Evolutionary conservation across 179 eudicot species (phyloP).

Genomic region (Gypsophila paniculata): DNA sequence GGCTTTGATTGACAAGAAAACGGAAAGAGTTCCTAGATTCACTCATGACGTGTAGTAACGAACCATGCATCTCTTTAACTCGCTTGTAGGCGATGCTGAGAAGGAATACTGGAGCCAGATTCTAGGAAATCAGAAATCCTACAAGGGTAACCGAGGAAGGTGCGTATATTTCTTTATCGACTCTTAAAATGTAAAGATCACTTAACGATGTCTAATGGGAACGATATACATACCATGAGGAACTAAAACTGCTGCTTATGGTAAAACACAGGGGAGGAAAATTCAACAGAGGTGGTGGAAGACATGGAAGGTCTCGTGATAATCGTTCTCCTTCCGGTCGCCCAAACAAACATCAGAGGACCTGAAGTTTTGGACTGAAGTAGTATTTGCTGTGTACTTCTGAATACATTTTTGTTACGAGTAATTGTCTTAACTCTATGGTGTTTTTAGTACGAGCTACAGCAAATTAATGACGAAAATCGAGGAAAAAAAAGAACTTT

Average conservation of each 20-base stretch:
- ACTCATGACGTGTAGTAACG: not conserved
- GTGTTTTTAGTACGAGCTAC: not conserved
- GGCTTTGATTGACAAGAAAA: not conserved
- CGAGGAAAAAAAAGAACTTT: not conserved
- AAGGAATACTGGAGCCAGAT: conserved; percentile 82
- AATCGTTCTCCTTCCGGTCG: conserved; percentile 46
- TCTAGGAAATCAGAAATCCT: conserved; percentile 47
- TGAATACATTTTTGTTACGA: not conserved
- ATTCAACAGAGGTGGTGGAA: conserved; percentile 58
- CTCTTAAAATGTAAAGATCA: not conserved
- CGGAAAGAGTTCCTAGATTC: not conserved
- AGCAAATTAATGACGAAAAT: not conserved
- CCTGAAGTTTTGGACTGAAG: conserved; percentile 25
- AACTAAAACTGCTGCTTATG: conserved; percentile 16
- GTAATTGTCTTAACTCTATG: not conserved
- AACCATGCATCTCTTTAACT: not conserved
- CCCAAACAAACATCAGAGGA: conserved; percentile 57
- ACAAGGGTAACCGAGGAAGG: conserved; percentile 69
- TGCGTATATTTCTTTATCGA: conserved; percentile 19
- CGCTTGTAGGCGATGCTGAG: conserved; percentile 71
- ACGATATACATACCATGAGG: no score
- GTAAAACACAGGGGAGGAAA: conserved; percentile 62
- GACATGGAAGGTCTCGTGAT: conserved; percentile 61
- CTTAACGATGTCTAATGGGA: not conserved
- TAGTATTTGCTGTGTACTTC: conserved; percentile 19